Evolutionary conservation across 371 early-diverging fungal species (phyloP).

Genomic region (Blakeslea trispora): DNA sequence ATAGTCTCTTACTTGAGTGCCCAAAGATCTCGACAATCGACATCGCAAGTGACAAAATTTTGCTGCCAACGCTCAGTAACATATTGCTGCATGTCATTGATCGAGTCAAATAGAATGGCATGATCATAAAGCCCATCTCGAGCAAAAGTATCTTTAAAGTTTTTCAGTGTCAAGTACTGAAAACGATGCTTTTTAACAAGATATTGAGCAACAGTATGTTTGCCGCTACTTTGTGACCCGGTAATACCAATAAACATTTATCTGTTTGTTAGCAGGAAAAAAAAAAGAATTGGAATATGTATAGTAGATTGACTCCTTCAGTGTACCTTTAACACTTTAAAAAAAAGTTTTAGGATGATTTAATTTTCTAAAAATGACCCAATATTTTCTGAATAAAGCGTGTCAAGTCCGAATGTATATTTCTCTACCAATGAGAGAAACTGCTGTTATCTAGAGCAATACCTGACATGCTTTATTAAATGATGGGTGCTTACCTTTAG

Average conservation of each 20-base stretch:
- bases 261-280: too few relatives aligned
- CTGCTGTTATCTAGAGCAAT: too few relatives aligned
- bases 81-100: slow-evolving; percentile 56
- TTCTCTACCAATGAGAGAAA: too few relatives aligned
- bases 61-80: slow-evolving; percentile 71
- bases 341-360: too few relatives aligned
- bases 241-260: slow-evolving; percentile 84
- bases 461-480: too few relatives aligned
- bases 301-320: too few relatives aligned
- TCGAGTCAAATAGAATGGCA: slow-evolving; percentile 39
- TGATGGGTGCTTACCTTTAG: too few relatives aligned
- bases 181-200: slow-evolving; percentile 61
- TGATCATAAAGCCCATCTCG: slow-evolving; percentile 10
- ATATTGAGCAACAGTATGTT: slow-evolving; percentile 64
- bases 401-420: too few relatives aligned
- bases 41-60: slow-evolving; percentile 72
- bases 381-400: too few relatives aligned
- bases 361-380: too few relatives aligned
- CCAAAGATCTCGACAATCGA: slow-evolving; percentile 41
- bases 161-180: slow-evolving; percentile 27
- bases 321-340: too few relatives aligned
- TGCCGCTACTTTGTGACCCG: slow-evolving; percentile 77
- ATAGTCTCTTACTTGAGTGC: slow-evolving; percentile 32
- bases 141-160: slow-evolving; percentile 2
- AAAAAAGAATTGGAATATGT: neutral